Evolutionary conservation across 495 filamentous ascomycete genomes (phyloP), one percentile per base, ranked within the genome.

Genomic region (Stereocaulon alpinum): DNA sequence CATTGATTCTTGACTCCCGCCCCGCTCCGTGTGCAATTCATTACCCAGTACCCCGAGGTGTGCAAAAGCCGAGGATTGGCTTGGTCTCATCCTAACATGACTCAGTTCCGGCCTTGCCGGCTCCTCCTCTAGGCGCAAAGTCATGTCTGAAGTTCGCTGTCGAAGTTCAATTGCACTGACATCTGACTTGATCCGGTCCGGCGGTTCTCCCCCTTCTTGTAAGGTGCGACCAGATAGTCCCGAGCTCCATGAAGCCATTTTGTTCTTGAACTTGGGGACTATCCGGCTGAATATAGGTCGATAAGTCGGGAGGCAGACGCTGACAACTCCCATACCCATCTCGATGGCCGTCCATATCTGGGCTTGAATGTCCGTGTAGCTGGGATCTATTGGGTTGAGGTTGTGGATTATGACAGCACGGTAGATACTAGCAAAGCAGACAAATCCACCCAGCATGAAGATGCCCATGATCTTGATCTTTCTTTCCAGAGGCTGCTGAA

Each of bases 321-420:
- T 75, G 15, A 75, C 66, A 9, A 78, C 69, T 44, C 71, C 75
- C 12, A 72, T 67, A 58, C 71, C 73, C 61, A 68, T 68, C 64
- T 80, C 77, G 62, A 75, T 64, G 15, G 69, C 67, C 49, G 70
- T 72, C 76, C 76, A 80, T 52, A 73, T 14, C 11, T 37, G 44
- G 27, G 32, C 1, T 10, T 3, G 5, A 4, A 2, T 4, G 5
- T 14, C 22, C 55, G 45, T 58, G 40, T 42, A 72, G 67, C 63
- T 66, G 0, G 60, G 61, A 41, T 62, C 44, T 11, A 45, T 49
- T 9, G 56, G 52, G 4, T 55, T 60, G 24, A 64, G 43, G 6
- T 54, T 45, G 43, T 61, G 27, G 6, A 66, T 56, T 53, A 66
- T 30, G 15, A 69, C 34, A n/a, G 63, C 37, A 2, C 67, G 61